Evolutionary conservation across 1,139 yeast species (phyloP).

Genomic region (Spencermartinsiella ligniputridi): DNA sequence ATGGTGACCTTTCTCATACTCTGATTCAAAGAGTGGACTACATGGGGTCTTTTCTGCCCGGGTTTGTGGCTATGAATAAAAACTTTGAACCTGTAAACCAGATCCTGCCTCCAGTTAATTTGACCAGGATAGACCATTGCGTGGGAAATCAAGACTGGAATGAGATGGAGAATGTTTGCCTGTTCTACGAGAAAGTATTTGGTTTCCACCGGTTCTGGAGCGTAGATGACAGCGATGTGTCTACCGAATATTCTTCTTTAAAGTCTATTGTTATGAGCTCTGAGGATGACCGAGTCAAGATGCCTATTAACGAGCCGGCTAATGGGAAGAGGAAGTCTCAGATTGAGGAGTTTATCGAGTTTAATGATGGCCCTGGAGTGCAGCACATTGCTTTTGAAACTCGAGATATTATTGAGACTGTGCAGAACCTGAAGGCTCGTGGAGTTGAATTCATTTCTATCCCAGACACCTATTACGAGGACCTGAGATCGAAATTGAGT

Average conservation of each 20-base stretch:
- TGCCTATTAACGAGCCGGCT: constrained; percentile 86
- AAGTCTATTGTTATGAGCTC: constrained; percentile 76
- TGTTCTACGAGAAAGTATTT: constrained; percentile 54
- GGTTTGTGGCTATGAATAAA: constrained; percentile 33
- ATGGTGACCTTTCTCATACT: constrained; percentile 67
- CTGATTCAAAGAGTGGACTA: constrained; percentile 45
- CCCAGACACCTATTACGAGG: constrained; percentile 51
- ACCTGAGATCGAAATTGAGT: constrained; percentile 42
- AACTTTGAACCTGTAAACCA: constrained; percentile 21
- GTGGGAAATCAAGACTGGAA: constrained; percentile 77
- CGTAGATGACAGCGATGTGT: constrained; percentile 70
- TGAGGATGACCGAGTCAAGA: constrained; percentile 58
- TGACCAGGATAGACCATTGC: constrained; percentile 62
- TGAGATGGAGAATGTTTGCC: constrained; percentile 55
- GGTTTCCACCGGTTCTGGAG: constrained; percentile 82
- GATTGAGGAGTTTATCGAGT: constrained; percentile 76
- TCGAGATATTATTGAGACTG: constrained; percentile 53
- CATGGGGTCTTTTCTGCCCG: constrained; percentile 52
- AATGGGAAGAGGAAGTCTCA: constrained; percentile 62
- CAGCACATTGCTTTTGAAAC: constrained; percentile 76
- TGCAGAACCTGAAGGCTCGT: constrained; percentile 47
- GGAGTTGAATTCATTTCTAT: constrained; percentile 70
- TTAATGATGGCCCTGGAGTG: constrained; percentile 73
- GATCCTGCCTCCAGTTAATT: constrained; percentile 33
- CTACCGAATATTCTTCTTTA: constrained; percentile 63